These are phyloP conservation scores for Betula pendula DNA, from an alignment of 306 rosid genomes.

Conservation along the genomic window DNA sequence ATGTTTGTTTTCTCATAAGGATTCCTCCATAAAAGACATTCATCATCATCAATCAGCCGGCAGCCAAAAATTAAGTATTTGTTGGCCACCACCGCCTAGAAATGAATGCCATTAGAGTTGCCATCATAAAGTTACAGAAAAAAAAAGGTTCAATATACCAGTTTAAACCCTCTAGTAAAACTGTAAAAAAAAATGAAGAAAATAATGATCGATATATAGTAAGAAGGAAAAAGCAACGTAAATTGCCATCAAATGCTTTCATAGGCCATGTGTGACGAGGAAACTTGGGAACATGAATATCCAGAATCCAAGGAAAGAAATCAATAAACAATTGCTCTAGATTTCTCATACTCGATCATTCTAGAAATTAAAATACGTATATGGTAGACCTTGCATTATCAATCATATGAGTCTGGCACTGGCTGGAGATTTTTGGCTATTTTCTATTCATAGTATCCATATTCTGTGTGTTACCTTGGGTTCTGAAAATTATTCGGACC, in stretches of 20 bases:
- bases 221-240: not conserved
- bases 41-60: slow-evolving; percentile 1
- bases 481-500: slow-evolving; percentile 28
- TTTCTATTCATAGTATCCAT: slow-evolving; percentile 27
- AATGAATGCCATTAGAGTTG: not conserved
- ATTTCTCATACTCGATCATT: slow-evolving; percentile 11
- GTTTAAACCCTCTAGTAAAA: not conserved
- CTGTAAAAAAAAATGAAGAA: not conserved
- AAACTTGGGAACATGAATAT: slow-evolving; percentile 75
- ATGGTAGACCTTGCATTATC: slow-evolving; percentile 49
- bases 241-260: slow-evolving; percentile 20
- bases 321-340: slow-evolving; percentile 34
- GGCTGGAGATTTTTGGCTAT: slow-evolving; percentile 56
- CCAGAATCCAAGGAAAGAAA: slow-evolving; percentile 74
- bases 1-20: not conserved
- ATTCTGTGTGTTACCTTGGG: slow-evolving; percentile 25
- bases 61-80: not conserved
- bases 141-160: not conserved
- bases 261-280: slow-evolving; percentile 68
- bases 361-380: slow-evolving; percentile 16
- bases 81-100: not conserved
- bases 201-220: too few species aligned
- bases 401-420: slow-evolving; percentile 51
- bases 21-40: not conserved
- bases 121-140: not conserved